phyloP scores from a whole-genome alignment of 164 flowering plant species.

The Umbilicus rupestris region DNA sequence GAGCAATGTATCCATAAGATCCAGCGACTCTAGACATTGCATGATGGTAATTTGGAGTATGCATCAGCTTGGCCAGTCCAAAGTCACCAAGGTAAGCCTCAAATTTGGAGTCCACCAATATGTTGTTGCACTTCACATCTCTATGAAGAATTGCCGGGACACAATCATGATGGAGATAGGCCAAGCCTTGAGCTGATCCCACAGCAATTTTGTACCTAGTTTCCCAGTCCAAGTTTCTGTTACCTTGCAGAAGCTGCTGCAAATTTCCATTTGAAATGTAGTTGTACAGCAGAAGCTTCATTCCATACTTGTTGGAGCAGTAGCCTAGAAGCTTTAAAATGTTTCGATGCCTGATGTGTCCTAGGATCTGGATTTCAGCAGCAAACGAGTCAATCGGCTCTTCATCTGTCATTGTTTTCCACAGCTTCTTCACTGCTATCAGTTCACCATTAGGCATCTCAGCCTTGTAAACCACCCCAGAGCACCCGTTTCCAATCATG shows the following conservation, averaged over 20 bases:
- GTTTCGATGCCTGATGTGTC: slow-evolving; percentile 7
- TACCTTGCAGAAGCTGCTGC: slow-evolving; percentile 49
- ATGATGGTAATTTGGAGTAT: slow-evolving; percentile 32
- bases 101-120: slow-evolving; percentile 58
- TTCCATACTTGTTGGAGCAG: slow-evolving; percentile 31
- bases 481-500: slow-evolving; percentile 51
- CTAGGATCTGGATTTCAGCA: slow-evolving; percentile 24
- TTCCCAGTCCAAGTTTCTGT: slow-evolving; percentile 70
- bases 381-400: slow-evolving; percentile 18
- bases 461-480: neutral
- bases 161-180: slow-evolving; percentile 82
- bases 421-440: neutral
- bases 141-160: slow-evolving; percentile 72
- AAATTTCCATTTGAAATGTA: slow-evolving; percentile 63
- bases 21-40: slow-evolving; percentile 77
- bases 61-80: slow-evolving; percentile 56
- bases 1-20: slow-evolving; percentile 80
- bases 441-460: slow-evolving; percentile 68
- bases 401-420: slow-evolving; percentile 19
- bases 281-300: slow-evolving; percentile 47
- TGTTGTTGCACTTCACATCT: slow-evolving; percentile 80
- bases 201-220: slow-evolving; percentile 71
- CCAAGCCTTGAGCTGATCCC: slow-evolving; percentile 71
- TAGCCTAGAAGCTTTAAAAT: slow-evolving; percentile 7
- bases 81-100: slow-evolving; percentile 75